Conservation (phyloP, 805 yeast species). For the Hanseniaspora taiwanica region DNA sequence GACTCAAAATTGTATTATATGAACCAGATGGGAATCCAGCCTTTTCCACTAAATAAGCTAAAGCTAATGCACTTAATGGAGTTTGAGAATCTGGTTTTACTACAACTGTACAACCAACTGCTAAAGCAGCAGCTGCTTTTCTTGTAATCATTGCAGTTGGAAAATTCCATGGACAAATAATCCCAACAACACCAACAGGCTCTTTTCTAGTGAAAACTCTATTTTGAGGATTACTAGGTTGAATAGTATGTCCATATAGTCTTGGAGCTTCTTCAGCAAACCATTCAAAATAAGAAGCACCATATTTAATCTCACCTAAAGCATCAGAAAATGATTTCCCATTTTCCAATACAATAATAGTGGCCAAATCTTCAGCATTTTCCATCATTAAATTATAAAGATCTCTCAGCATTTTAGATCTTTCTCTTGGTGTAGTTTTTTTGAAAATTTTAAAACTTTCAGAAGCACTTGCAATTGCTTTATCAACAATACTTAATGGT, state of each 20-base stretch:
- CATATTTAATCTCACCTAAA: conserved; percentile 42
- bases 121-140: conserved; percentile 51
- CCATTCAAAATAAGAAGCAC: conserved; percentile 78
- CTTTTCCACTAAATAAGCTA: conserved; percentile 39
- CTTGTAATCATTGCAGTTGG: conserved; percentile 58
- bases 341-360: conserved; percentile 44
- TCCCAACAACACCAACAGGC: conserved; percentile 52
- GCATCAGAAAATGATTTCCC: conserved; percentile 46
- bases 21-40: conserved; percentile 53
- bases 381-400: conserved; percentile 39
- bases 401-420: conserved; percentile 38
- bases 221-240: conserved; percentile 36
- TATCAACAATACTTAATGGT: conserved; percentile 45
- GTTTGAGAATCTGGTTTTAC: conserved; percentile 51
- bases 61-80: conserved; percentile 46
- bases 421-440: conserved; percentile 35
- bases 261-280: conserved; percentile 57
- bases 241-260: conserved; percentile 42
- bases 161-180: conserved; percentile 56
- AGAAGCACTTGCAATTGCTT: conserved; percentile 36
- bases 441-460: conserved; percentile 34
- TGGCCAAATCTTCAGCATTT: conserved; percentile 43
- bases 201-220: conserved; percentile 42
- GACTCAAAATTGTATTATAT: conserved; percentile 38
- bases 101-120: conserved; percentile 51